Evolutionary conservation across 140 eudicot species (phyloP).

Genomic region (Oenanthe javanica): DNA sequence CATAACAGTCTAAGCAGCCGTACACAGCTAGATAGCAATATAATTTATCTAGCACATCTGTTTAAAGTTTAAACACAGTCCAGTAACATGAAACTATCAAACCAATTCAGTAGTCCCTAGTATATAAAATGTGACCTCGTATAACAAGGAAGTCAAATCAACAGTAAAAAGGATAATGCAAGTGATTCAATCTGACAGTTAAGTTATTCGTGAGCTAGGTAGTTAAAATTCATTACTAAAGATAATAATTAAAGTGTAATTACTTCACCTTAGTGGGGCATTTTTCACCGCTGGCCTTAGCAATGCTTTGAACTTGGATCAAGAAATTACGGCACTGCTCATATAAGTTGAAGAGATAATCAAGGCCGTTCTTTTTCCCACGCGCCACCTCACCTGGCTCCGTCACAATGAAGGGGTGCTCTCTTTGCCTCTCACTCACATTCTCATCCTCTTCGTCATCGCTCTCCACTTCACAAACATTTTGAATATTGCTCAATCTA

Average conservation of each 20-base stretch:
- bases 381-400: constrained; percentile 99
- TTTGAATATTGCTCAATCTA: constrained; percentile 19
- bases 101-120: not conserved
- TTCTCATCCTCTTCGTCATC: constrained; percentile 39
- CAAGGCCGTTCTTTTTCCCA: constrained; percentile 95
- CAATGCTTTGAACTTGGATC: constrained; percentile 79
- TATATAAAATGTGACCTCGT: not conserved
- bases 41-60: not conserved
- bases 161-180: not conserved
- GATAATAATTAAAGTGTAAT: not conserved
- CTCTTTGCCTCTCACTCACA: constrained; percentile 69
- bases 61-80: not conserved
- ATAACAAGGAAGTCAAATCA: not conserved
- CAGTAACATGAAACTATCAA: not conserved
- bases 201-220: not conserved
- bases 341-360: constrained; percentile 83
- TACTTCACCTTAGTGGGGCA: constrained; percentile 83
- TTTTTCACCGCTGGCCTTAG: constrained; percentile 92
- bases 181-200: not conserved
- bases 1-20: not conserved
- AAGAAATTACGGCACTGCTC: constrained; percentile 92
- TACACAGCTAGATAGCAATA: not conserved
- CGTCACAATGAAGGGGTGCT: constrained; percentile 93
- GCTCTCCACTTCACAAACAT: constrained; percentile 7
- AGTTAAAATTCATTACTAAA: not conserved